Percentiles rank a stretch among this genome's conserved stretches.
Conservation (phyloP, 495 filamentous ascomycete genomes). For the Aspergillus mulundensis region DNA sequence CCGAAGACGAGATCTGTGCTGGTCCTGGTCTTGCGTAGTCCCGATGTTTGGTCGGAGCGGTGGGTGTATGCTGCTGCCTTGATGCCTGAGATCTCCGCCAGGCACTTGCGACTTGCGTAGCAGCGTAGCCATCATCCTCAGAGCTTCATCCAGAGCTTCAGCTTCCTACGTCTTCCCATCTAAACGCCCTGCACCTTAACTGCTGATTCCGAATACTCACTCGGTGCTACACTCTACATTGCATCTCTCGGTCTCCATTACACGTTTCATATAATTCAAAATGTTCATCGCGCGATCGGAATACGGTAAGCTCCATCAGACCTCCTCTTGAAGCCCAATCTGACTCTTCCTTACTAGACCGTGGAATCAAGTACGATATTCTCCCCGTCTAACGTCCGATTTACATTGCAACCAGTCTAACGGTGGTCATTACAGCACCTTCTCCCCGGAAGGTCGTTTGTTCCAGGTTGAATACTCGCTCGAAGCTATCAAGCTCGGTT, state of each 20-base stretch:
- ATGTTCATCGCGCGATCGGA: slow-evolving; percentile 99
- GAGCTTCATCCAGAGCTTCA: slow-evolving; percentile 32
- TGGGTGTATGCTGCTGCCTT: slow-evolving; percentile 21
- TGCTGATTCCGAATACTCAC: background rate
- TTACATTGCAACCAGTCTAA: slow-evolving; percentile 20
- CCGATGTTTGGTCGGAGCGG: slow-evolving; percentile 10
- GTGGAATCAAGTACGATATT: slow-evolving; percentile 88
- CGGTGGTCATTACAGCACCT: slow-evolving; percentile 66
- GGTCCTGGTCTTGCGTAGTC: background rate
- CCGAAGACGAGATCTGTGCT: background rate
- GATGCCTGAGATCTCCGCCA: slow-evolving; percentile 32
- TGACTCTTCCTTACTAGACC: slow-evolving; percentile 60
- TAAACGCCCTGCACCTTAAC: slow-evolving; percentile 1
- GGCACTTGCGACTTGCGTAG: slow-evolving; percentile 44
- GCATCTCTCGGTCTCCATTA: background rate
- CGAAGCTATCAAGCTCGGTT: slow-evolving; percentile 99
- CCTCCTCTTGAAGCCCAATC: slow-evolving; percentile 23
- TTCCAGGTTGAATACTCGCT: slow-evolving; percentile 99
- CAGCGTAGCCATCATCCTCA: slow-evolving; percentile 10
- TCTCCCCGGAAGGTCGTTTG: slow-evolving; percentile 98
- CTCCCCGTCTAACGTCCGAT: background rate
- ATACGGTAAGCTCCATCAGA: slow-evolving; percentile 71
- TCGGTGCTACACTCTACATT: slow-evolving; percentile 1
- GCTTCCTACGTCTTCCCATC: slow-evolving; percentile 6
- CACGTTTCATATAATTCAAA: slow-evolving; percentile 37